Conservation (phyloP, 352 stramenopile genomes). For the Discostella stelligera region DNA sequence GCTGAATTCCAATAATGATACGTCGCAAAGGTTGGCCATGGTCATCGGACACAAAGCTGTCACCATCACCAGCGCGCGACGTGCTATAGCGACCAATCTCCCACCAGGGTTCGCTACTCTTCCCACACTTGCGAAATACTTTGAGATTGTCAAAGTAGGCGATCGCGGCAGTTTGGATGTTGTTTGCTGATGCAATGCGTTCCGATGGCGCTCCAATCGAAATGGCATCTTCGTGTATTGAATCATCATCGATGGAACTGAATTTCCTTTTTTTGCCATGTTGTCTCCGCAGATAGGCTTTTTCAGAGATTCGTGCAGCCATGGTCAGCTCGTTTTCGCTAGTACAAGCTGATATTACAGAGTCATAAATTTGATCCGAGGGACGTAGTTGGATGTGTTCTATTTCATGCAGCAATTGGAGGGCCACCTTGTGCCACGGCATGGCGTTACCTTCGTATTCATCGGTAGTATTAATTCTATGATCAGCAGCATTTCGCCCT, state of each 20-base stretch:
- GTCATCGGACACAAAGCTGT: neutral
- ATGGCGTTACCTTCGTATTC: neutral
- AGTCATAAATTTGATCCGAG: conserved; percentile 58
- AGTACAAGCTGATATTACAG: conserved; percentile 62
- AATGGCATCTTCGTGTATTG: conserved; percentile 2
- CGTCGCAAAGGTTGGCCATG: conserved; percentile 9
- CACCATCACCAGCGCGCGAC: too few relatives aligned
- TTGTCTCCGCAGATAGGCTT: conserved; percentile 9
- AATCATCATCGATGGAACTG: neutral
- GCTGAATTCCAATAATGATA: conserved; percentile 59
- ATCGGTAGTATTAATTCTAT: neutral
- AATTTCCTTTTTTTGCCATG: conserved; percentile 2
- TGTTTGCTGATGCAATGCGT: conserved; percentile 13
- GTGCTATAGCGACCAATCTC: conserved; percentile 43
- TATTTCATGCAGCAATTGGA: conserved; percentile 48
- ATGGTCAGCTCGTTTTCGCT: conserved; percentile 54
- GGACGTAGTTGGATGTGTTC: conserved; percentile 9
- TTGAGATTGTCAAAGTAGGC: conserved; percentile 54
- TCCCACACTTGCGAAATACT: conserved; percentile 52
- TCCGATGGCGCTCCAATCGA: conserved; percentile 9
- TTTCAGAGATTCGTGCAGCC: conserved; percentile 31
- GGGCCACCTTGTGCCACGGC: conserved; percentile 31
- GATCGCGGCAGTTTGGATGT: conserved; percentile 6
- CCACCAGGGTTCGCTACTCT: conserved; percentile 62
- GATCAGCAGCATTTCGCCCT: conserved; percentile 11